A percentile compares a stretch with the other conserved stretches of the same genome.
Evolutionary conservation across 495 filamentous ascomycete species (phyloP).

Genomic region (Podospora australis): DNA sequence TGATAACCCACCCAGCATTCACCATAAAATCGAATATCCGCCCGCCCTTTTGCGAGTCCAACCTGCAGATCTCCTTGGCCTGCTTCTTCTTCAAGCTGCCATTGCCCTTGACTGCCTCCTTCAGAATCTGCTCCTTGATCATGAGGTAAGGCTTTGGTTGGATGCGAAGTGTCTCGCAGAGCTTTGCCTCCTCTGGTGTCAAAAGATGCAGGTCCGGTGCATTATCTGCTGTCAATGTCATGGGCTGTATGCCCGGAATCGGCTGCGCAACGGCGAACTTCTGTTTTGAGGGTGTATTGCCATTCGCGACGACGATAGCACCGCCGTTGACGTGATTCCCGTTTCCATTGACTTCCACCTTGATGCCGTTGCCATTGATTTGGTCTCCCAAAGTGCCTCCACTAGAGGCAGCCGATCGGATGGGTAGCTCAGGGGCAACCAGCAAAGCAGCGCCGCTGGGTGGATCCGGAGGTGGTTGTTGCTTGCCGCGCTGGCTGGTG

Average conservation of each 20-base stretch:
- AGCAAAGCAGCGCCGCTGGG: conserved; percentile 65
- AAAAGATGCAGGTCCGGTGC: conserved; percentile 79
- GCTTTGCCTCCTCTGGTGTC: conserved; percentile 73
- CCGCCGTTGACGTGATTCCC: conserved; percentile 34
- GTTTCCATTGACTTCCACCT: conserved; percentile 32
- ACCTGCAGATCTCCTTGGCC: conserved; percentile 56
- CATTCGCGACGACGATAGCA: conserved; percentile 36
- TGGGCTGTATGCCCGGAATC: conserved; percentile 52
- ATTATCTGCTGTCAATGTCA: conserved; percentile 68
- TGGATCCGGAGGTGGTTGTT: conserved; percentile 56
- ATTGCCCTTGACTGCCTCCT: conserved; percentile 81
- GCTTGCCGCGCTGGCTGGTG: conserved; percentile 51
- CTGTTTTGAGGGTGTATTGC: conserved; percentile 31
- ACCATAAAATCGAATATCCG: conserved; percentile 93
- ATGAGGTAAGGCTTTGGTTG: conserved; percentile 91
- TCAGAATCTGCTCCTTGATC: conserved; percentile 84
- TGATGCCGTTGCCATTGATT: conserved; percentile 12
- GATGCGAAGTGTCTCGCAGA: conserved; percentile 74
- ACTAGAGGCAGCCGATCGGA: conserved; percentile 36
- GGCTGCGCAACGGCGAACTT: conserved; percentile 41
- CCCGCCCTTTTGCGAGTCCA: conserved; percentile 47
- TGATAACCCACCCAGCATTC: conserved; percentile 84
- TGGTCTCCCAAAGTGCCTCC: conserved; percentile 12
- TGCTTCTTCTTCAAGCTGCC: conserved; percentile 87
- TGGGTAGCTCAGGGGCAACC: conserved; percentile 68